Evolutionary conservation across 257 asterid species (phyloP), one percentile per base, ranked within the genome.

Genomic region (Coffea eugenioides): DNA sequence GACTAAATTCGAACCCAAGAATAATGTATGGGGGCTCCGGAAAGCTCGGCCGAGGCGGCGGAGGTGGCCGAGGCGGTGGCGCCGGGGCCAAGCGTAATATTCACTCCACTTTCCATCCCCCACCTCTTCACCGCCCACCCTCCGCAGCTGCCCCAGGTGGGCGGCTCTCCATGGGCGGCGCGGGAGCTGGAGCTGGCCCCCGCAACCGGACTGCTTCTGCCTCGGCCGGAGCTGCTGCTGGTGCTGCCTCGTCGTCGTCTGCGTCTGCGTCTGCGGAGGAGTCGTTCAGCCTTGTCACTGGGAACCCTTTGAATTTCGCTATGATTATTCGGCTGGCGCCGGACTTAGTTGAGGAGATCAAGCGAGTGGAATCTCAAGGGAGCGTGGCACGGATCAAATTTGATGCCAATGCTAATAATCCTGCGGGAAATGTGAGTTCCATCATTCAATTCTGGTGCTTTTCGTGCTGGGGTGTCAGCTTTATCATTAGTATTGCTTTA

Each of bases 301-400:
- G 90, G 80, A 92, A 90, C 56, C 95, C 94, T 78, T 79, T 96
- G 87, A 89, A 90, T 87, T 92, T 89, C 74, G 98, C 97, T 72
- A 96, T 96, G 98, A 91, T 92, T 46, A 89, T 96, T 67, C 88
- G 91, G 84, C 86, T 96, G 85, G 87, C 91, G 61, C 97, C 99
- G 16, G 97, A 91, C 91, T 93, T 96, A 27, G 97, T 94, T 71
- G 98, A 96, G 88, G 98, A 96, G 98, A 96, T 96, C 97, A 96
- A 89, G 92, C 95, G 94, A 79, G 93, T 87, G 83, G 99, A 92
- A 93, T 88, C 90, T 12, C 90, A 87, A 77, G 98, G 99, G 31
- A 90, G 87, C 20, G 70, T 77, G 36, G 92, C 95, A 75, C 89
- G 91, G 83, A 94, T 96, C 80, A 96, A 91, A 88, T 96, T 96